phyloP scores from a whole-genome alignment of 768 basidiomycete genomes.

The Leccinum fibrillosum region DNA sequence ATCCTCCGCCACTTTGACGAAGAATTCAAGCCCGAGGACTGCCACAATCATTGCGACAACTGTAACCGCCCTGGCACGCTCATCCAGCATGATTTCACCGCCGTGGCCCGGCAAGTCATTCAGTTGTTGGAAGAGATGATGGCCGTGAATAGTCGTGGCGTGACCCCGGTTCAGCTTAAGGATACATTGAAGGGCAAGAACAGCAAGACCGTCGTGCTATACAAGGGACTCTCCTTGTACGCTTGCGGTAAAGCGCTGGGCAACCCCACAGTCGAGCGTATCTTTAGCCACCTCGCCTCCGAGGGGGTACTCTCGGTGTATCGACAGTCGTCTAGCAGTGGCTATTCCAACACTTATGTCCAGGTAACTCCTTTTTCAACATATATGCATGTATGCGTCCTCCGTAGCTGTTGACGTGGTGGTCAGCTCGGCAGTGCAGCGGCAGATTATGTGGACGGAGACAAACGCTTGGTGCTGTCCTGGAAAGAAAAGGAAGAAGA shows the following conservation, averaged over 20 bases:
- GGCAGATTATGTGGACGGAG: conserved; percentile 18
- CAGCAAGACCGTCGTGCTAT: conserved; percentile 37
- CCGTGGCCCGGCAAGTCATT: conserved; percentile 53
- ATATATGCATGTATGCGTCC: neutral
- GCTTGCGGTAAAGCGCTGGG: conserved; percentile 43
- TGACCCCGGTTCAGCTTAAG: conserved; percentile 60
- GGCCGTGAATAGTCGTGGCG: conserved; percentile 38
- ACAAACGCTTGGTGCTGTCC: conserved; percentile 19
- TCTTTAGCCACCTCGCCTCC: conserved; percentile 55
- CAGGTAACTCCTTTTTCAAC: conserved; percentile 34
- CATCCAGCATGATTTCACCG: conserved; percentile 57
- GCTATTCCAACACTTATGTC: conserved; percentile 52
- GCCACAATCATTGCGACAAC: conserved; percentile 78
- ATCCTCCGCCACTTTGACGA: conserved; percentile 91
- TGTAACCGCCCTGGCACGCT: conserved; percentile 55
- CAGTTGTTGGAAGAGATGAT: conserved; percentile 50
- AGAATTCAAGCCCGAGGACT: conserved; percentile 63
- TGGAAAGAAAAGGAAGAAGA: conserved; percentile 26
- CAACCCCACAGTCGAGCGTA: conserved; percentile 57
- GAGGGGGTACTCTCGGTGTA: conserved; percentile 48
- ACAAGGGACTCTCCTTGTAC: conserved; percentile 46
- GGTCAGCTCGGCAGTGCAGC: conserved; percentile 19
- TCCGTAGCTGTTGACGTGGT: conserved; percentile 1
- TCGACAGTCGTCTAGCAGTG: conserved; percentile 42
- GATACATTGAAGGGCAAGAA: conserved; percentile 69